Conservation (phyloP, 2,329 filamentous ascomycete genomes). For the Talaromyces sp. region DNA sequence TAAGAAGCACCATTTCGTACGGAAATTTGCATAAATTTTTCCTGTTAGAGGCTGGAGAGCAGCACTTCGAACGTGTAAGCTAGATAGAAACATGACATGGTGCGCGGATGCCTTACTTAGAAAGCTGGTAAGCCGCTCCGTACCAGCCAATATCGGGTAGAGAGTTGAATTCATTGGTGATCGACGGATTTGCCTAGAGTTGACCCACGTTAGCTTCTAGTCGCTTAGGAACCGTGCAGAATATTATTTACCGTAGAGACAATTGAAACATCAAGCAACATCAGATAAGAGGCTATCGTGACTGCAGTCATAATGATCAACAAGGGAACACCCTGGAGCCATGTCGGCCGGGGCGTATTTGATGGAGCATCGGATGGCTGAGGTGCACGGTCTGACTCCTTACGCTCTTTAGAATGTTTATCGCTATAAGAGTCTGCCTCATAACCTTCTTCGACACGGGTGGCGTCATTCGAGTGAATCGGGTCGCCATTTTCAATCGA, state of each 20-base stretch:
- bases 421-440: no score
- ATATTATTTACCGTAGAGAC: neutral
- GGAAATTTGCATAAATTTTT: constrained; percentile 3
- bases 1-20: constrained; percentile 2
- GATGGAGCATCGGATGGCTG: no score
- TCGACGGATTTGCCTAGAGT: constrained; percentile 7
- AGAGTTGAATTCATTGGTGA: constrained; percentile 8
- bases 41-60: constrained; percentile 4
- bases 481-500: no score
- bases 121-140: constrained; percentile 6
- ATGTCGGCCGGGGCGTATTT: no score
- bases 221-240: neutral
- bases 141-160: constrained; percentile 10
- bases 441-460: no score
- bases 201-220: neutral
- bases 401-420: no score
- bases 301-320: neutral
- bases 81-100: no score
- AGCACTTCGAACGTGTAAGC: neutral
- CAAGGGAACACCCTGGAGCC: no score
- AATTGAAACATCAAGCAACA: neutral
- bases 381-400: no score
- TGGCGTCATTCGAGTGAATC: no score
- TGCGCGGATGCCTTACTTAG: neutral
- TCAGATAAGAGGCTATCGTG: neutral